Percentiles rank a stretch among this genome's conserved stretches.
These are phyloP conservation scores for Coemansia sp. DNA, from an alignment of 371 early-diverging fungal species.

Conservation along the genomic window DNA sequence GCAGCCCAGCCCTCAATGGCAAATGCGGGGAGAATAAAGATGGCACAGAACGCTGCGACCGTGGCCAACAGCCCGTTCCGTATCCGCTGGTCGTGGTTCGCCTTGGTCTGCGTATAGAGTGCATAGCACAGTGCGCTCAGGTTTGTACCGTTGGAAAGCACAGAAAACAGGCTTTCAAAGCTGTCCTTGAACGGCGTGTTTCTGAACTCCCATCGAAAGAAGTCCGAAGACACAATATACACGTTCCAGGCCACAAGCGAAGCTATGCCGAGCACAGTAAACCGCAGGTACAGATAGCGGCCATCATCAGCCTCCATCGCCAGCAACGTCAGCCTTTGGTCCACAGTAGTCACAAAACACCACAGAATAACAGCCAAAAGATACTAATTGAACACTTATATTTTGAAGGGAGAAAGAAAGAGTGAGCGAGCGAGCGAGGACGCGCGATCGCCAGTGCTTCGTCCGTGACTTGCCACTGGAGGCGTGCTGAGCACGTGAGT, in stretches of 20 bases:
- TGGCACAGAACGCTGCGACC: slow-evolving; percentile 16
- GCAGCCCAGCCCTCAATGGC: slow-evolving; percentile 29
- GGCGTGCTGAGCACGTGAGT: not conserved
- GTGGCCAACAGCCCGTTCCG: slow-evolving; percentile 28
- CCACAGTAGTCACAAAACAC: not conserved
- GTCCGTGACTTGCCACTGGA: not conserved
- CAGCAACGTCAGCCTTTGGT: not conserved
- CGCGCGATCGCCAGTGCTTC: not conserved
- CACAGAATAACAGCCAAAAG: not conserved
- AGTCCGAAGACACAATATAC: slow-evolving; percentile 42
- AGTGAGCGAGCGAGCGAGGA: not conserved
- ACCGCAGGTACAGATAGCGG: slow-evolving; percentile 44
- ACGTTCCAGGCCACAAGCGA: slow-evolving; percentile 48
- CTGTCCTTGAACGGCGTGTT: slow-evolving; percentile 39
- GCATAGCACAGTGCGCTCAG: slow-evolving; percentile 34
- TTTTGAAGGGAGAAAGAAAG: not conserved
- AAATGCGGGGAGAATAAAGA: slow-evolving; percentile 25
- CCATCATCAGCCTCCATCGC: slow-evolving; percentile 10
- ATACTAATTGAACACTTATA: not conserved
- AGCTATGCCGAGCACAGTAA: slow-evolving; percentile 38
- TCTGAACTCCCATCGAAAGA: slow-evolving; percentile 41
- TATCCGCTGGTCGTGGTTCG: slow-evolving; percentile 38
- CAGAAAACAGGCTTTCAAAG: slow-evolving; percentile 47
- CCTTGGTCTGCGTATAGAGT: slow-evolving; percentile 42
- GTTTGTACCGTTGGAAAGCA: slow-evolving; percentile 34